A percentile compares a stretch with the other conserved stretches of the same genome.
These are phyloP conservation scores for Macrophomina phaseolina DNA, from an alignment of 2,329 filamentous ascomycete species.

Conservation along the genomic window DNA sequence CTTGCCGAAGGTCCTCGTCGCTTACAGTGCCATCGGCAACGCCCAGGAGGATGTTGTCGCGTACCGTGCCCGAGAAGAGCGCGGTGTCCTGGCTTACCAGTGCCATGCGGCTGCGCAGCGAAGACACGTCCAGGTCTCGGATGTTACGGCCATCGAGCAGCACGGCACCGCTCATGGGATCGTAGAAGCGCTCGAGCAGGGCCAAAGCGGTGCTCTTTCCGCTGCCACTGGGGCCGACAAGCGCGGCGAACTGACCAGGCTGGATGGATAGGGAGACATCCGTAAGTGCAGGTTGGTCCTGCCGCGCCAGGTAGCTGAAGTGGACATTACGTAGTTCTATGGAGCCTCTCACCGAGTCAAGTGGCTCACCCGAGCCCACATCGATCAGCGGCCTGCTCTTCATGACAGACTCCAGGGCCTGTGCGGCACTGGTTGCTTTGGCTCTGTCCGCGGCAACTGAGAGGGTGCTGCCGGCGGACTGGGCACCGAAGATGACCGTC, in stretches of 20 bases:
- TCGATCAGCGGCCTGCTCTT: slow-evolving; percentile 84
- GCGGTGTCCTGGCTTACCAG: slow-evolving; percentile 91
- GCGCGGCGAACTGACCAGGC: slow-evolving; percentile 82
- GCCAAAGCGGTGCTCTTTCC: slow-evolving; percentile 95
- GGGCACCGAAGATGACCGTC: slow-evolving; percentile 82
- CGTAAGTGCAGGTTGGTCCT: slow-evolving; percentile 88
- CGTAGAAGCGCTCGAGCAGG: slow-evolving; percentile 92
- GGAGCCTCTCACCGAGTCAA: slow-evolving; percentile 66
- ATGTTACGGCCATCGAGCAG: slow-evolving; percentile 86
- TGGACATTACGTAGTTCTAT: slow-evolving; percentile 93
- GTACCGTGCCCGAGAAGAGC: slow-evolving; percentile 85
- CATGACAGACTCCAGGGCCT: slow-evolving; percentile 80
- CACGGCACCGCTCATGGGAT: slow-evolving; percentile 79
- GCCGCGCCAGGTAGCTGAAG: slow-evolving; percentile 90
- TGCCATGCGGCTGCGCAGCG: slow-evolving; percentile 79
- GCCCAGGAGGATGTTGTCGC: slow-evolving; percentile 79
- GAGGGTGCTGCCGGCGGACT: slow-evolving; percentile 87
- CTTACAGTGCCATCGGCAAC: slow-evolving; percentile 65
- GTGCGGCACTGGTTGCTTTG: slow-evolving; percentile 85
- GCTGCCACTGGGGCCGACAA: slow-evolving; percentile 93
- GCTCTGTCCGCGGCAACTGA: slow-evolving; percentile 92
- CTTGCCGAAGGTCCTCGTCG: slow-evolving; percentile 75
- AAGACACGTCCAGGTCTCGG: slow-evolving; percentile 66
- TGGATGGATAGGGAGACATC: slow-evolving; percentile 77
- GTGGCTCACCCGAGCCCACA: slow-evolving; percentile 62